phyloP scores from a whole-genome alignment of 148 eudicot genomes.

The Spergularia marina region DNA sequence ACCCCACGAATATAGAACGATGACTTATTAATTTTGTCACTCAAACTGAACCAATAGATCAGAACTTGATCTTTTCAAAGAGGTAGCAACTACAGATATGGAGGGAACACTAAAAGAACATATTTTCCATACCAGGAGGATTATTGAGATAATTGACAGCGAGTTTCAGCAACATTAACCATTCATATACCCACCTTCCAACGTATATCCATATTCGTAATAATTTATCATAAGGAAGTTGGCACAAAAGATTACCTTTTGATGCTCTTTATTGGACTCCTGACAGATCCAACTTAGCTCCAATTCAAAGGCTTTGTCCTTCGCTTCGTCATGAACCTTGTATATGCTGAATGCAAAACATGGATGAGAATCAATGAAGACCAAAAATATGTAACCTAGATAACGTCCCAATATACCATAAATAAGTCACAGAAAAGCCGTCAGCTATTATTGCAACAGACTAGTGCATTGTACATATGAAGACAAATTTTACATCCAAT shows the following conservation, averaged over 20 bases:
- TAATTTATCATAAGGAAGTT: neutral
- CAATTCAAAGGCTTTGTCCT: constrained; percentile 93
- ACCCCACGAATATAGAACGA: too few relatives aligned
- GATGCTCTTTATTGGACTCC: constrained; percentile 88
- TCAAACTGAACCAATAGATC: too few relatives aligned
- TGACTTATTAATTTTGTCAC: too few relatives aligned
- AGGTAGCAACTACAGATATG: too few relatives aligned
- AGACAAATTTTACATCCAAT: neutral
- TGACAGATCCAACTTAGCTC: constrained; percentile 99
- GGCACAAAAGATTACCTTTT: constrained; percentile 53
- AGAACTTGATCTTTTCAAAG: too few relatives aligned
- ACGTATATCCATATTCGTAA: too few relatives aligned
- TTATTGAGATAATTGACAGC: too few relatives aligned
- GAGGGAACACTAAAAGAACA: too few relatives aligned
- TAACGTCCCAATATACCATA: neutral
- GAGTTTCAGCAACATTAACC: too few relatives aligned
- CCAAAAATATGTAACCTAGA: neutral
- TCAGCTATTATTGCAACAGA: neutral
- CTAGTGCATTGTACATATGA: neutral
- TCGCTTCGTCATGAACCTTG: constrained; percentile 97
- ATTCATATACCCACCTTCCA: too few relatives aligned
- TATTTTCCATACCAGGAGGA: too few relatives aligned
- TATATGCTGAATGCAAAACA: constrained; percentile 60
- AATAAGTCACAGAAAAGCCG: neutral
- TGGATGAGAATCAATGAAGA: neutral